Evolutionary conservation across 306 rosid genomes (phyloP).

Genomic region (Prinsepia uniflora): DNA sequence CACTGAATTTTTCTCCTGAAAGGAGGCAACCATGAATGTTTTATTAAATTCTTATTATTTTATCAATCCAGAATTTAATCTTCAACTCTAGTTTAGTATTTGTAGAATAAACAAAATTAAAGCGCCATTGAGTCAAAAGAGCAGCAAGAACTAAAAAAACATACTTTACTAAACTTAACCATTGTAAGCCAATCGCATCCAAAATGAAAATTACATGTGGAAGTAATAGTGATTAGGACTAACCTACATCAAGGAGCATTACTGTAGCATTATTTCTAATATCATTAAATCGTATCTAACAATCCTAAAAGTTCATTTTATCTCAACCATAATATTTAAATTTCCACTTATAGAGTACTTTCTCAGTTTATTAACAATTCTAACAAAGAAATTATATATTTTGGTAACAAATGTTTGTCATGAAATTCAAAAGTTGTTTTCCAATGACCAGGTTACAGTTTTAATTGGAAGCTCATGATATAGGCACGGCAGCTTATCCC

Average conservation of each 20-base stretch:
- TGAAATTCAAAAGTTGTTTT: not conserved
- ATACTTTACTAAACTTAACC: not conserved
- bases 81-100: conserved; percentile 21
- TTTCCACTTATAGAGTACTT: not conserved
- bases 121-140: conserved; percentile 2
- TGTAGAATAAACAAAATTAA: conserved; percentile 13
- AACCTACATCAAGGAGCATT: not conserved
- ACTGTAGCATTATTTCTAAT: not conserved
- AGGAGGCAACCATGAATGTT: conserved; percentile 20
- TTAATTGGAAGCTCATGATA: no score
- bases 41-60: not conserved
- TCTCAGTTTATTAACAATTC: not conserved
- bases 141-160: not conserved
- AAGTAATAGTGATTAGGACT: no score
- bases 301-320: not conserved
- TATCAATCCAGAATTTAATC: conserved; percentile 3
- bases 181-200: not conserved
- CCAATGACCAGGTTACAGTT: not conserved
- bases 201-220: not conserved
- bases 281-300: not conserved
- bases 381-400: no score
- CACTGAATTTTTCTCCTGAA: conserved; percentile 75
- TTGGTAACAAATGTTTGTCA: not conserved
- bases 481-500: no score
- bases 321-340: not conserved